Base-by-base conservation (phyloP, 345 rosid genomes). In the Salix dunnii region DNA sequence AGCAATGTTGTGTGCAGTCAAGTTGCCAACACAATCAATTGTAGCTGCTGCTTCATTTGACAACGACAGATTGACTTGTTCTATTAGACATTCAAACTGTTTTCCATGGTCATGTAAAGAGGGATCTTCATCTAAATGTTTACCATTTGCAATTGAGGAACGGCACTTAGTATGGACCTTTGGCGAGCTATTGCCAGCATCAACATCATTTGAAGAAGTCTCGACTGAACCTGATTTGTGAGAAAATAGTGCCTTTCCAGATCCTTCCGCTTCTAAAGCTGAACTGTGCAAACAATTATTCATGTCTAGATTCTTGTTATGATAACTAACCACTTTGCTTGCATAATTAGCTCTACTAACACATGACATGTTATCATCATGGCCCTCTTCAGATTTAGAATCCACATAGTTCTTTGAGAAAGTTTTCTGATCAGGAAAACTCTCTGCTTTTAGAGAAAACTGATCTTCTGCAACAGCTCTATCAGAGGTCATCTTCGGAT, bases 321-420 rank as follows among this genome's bases (percentile, higher is more conserved):
- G 61, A 73, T 53, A 74, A 80, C 70, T 78, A 73, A 58, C 83
- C 67, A 74, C 76, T 71, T 70, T 67, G 75, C 72, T 82, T 3
- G 72, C 69, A 64, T 84, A 84, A 78, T 80, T 74, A 62, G 83
- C 80, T 75, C 78, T 77, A 81, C 84, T 88, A 80, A 81, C 82
- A 84, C 87, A 84, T 60, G 87, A 82, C 64, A 81, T 79, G 67
- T 85, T 87, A 78, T 88, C 91, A 86, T 88, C 93, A 83, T 86
- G 89, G 73, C 81, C 86, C 70, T 91, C 94, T 68, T 82, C 76
- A 71, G 76, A 76, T 76, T 86, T 86, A 35, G 74, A 49, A 84
- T 78, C 79, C 48, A 79, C 89, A 67, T 40, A 67, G 78, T 80
- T 80, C 43, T 49, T 79, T 12, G 70, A 75, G 69, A 68, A 76